Conservation (phyloP, 441 rosid species). For the Euphorbia celastroides region DNA sequence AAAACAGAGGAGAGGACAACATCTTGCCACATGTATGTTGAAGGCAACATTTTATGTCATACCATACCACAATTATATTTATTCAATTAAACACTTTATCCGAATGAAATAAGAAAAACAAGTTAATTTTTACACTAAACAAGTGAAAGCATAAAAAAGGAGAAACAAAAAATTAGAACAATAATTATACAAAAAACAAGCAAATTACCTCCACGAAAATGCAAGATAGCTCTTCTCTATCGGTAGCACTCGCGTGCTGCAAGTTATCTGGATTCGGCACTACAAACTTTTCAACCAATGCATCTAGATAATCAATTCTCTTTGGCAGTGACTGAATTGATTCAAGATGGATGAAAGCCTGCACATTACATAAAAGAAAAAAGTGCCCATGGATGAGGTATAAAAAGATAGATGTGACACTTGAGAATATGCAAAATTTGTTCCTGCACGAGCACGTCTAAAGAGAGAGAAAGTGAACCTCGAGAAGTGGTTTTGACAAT, state of each 20-base stretch:
- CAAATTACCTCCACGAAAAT: constrained; percentile 75
- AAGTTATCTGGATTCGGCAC: constrained; percentile 44
- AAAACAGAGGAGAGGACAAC: too few species aligned
- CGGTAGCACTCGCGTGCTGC: constrained; percentile 46
- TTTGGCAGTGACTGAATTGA: constrained; percentile 63
- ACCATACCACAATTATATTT: not conserved
- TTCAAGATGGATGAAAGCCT: constrained; percentile 73
- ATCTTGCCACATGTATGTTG: too few species aligned
- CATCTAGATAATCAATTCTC: constrained; percentile 63
- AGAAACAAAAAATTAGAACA: not conserved
- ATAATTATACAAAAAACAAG: not conserved
- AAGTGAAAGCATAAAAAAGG: not conserved
- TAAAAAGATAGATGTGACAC: not conserved
- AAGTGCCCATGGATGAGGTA: constrained; percentile 8
- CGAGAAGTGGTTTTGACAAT: constrained; percentile 69
- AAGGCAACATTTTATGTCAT: too few species aligned
- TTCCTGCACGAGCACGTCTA: not conserved
- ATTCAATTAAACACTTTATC: not conserved
- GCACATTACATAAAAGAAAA: constrained; percentile 8
- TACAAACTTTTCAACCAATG: constrained; percentile 67
- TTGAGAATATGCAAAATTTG: not conserved
- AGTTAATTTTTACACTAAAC: not conserved
- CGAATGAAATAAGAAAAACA: not conserved
- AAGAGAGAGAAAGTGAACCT: constrained; percentile 32
- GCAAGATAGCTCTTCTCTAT: constrained; percentile 82